Percentiles rank a stretch among this genome's conserved stretches.
phyloP scores from a whole-genome alignment of 495 filamentous ascomycete genomes.

The Amphirosellinia nigrospora region DNA sequence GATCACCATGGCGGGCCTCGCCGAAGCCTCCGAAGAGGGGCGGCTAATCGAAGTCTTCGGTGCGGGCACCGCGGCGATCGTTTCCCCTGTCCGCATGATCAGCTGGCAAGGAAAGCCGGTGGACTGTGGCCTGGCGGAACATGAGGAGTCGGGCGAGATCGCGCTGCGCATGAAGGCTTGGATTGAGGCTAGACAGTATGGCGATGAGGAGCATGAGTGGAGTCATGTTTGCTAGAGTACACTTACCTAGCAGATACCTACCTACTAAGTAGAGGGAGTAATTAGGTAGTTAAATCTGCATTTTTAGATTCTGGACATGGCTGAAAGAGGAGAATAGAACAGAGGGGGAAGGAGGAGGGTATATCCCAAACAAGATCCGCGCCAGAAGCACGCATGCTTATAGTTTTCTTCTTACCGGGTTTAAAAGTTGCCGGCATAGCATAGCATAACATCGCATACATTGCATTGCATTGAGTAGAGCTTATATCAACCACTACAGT shows the following conservation, averaged over 20 bases:
- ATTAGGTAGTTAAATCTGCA: not conserved
- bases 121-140: constrained; percentile 74
- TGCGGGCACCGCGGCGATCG: constrained; percentile 85
- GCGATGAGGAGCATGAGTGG: constrained; percentile 88
- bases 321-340: not conserved
- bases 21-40: constrained; percentile 80
- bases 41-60: constrained; percentile 92
- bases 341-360: not conserved
- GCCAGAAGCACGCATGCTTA: not conserved
- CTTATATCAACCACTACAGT: too few species aligned
- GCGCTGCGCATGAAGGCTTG: constrained; percentile 87
- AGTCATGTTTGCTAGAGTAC: constrained; percentile 60
- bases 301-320: not conserved
- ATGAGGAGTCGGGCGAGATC: constrained; percentile 86
- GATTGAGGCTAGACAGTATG: constrained; percentile 95
- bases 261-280: not conserved
- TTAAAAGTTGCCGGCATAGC: not conserved
- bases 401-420: not conserved
- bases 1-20: constrained; percentile 84
- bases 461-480: not conserved
- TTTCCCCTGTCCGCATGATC: constrained; percentile 83
- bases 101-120: constrained; percentile 81
- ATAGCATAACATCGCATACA: not conserved
- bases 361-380: not conserved
- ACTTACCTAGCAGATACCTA: not conserved